Evolutionary conservation across 306 rosid species (phyloP).

Genomic region (Echinosophora koreensis): DNA sequence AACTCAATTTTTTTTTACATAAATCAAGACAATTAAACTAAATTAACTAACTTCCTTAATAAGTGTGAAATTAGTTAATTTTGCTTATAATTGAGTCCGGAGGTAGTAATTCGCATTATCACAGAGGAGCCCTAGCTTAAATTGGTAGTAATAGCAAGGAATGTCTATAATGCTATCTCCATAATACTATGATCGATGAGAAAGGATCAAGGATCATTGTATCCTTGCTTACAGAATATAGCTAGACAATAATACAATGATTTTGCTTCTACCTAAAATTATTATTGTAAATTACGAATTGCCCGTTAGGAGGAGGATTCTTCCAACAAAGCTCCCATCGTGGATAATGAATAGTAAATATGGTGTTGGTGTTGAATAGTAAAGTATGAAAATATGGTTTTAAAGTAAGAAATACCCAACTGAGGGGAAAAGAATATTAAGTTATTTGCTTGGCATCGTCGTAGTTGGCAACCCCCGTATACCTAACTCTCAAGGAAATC

Average conservation of each 20-base stretch:
- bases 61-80: no score
- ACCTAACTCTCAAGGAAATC: constrained; percentile 24
- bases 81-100: no score
- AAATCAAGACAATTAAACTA: no score
- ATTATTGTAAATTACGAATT: neutral
- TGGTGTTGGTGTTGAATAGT: no score
- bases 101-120: no score
- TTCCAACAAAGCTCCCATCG: neutral
- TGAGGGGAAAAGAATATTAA: neutral
- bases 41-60: no score
- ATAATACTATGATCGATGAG: neutral
- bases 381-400: neutral
- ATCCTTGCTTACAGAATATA: neutral
- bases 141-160: neutral
- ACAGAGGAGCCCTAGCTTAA: neutral
- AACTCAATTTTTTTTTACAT: no score
- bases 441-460: no score
- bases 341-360: neutral
- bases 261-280: neutral
- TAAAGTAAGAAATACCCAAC: constrained; percentile 10
- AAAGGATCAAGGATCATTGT: neutral
- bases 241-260: neutral
- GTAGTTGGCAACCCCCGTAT: neutral
- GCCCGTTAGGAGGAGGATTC: constrained; percentile 1
- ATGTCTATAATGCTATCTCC: neutral